Base-by-base conservation (phyloP, 1,284 basidiomycete genomes). In the Rhizopogon parksii region DNA sequence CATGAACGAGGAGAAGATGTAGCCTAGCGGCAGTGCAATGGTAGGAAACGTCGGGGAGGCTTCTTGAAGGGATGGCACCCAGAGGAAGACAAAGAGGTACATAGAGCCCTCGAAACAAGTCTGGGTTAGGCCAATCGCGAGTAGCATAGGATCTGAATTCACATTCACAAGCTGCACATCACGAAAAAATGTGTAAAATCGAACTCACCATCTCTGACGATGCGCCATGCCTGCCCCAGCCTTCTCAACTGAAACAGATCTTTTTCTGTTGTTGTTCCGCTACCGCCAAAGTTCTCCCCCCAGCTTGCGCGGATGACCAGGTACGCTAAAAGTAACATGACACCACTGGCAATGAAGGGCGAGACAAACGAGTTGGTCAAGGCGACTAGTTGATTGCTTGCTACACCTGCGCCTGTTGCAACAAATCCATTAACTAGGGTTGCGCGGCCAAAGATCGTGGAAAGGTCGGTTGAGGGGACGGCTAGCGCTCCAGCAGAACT, bases 51-150 rank as follows among this genome's bases (percentile, higher is more conserved):
- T 59, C 11, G 56, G 49, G 11, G 79, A 72, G n/a, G 69, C 69
- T 61, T 85, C 81, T 66, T 88, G 83, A 7, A 88, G 69, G 1
- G 80, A 74, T 0, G 85, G 85, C 0, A 88, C 86, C 85, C 85
- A 88, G 54, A 85, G 73, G 69, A 88, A 88, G 57, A 88, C 86
- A 66, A 88, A 88, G 52, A 88, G 76, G 64, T 88, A 88, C 85
- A 88, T 85, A 5, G 83, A 85, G 1, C 85, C 85, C 60, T 88
- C 85, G 60, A 88, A 88, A 62, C 82, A 84, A 0, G 85, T 88
- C 62, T 88, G 85, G 0, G 80, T 82, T 47, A 86, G 68, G 12
- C 84, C 83, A n/a, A 88, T 75, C n/a, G 77, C 75, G 51, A 86
- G 67, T 12, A 88, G 72, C 21, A 78, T 63, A 0, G 78, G 74